Base-by-base conservation (phyloP, 73 alveolate genomes). In the Paramecium tetraurelia region DNA sequence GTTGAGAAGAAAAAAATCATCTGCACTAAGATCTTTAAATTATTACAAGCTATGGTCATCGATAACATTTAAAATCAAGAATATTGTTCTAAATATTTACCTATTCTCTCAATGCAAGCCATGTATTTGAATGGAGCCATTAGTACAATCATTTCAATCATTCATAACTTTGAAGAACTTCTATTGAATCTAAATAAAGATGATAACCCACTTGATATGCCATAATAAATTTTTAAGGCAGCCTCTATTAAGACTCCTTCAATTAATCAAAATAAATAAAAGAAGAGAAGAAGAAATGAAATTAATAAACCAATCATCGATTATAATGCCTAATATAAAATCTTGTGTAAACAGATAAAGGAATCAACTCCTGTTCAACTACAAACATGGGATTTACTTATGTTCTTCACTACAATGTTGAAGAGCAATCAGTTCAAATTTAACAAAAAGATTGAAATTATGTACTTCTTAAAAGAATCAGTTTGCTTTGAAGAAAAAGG, bases 341-440 rank as follows among this genome's bases (percentile, higher is more conserved):
- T 21, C 10, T 4, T 72, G 4, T 72, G 59, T 72, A 29, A 29
- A 38, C 38, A 40, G 33, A 40, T 40, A 12, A 33, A 36, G 9
- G 36, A 20, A 3, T 29, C 22, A 2, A 72, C 1, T 3, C 41
- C 7, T 72, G n/a, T 2, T 31, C 14, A 33, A 33, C 6, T 72
- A 0, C 41, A 89, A 44, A 89, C 85, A 71, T 89, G 94, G 94
- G 94, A 89, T 72, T 43, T 89, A 48, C 40, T 89, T 38, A 58
- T 50, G 29, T 89, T 89, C 16, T 89, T 44, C 20, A 31, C 76
- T 24, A 70, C 80, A 0, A 36, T 70, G 85, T 20, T 89, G 18
- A 89, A 72, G 27, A 38, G 92, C 14, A 89, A 89, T 48, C 1
- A 63, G n/a, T 38, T 68, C 29, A 57, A 36, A n/a, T 89, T 86